These are phyloP conservation scores for Odonthalia washingtoniensis DNA, from an alignment of 31 red algal genomes.

Conservation along the genomic window DNA sequence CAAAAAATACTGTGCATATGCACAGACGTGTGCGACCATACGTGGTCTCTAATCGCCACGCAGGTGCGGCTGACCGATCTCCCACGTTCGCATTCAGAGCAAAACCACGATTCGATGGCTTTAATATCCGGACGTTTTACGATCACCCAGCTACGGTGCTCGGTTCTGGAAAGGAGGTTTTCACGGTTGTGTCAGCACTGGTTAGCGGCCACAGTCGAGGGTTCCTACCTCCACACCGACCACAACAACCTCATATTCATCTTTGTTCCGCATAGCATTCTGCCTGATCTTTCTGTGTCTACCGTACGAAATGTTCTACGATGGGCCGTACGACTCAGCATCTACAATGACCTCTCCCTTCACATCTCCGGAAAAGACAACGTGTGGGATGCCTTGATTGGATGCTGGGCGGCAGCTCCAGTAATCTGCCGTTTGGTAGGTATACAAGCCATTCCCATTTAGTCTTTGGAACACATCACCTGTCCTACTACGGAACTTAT, in stretches of 20 bases:
- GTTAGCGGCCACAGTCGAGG: no score
- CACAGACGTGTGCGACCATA: conserved; percentile 18
- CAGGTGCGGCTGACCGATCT: background rate
- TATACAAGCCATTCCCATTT: background rate
- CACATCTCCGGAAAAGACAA: background rate
- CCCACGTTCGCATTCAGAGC: background rate
- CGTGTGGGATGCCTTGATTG: background rate
- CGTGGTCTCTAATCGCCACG: conserved; percentile 34
- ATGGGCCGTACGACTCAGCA: background rate
- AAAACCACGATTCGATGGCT: background rate
- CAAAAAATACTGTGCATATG: conserved; percentile 1
- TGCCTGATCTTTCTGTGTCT: background rate
- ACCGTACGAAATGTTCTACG: background rate
- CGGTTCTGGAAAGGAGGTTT: background rate
- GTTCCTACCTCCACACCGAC: no score
- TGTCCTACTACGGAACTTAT: background rate
- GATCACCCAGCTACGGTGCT: background rate
- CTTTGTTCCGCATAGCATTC: background rate
- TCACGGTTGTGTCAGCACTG: background rate
- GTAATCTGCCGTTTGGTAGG: background rate
- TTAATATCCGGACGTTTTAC: background rate
- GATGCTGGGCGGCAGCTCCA: background rate
- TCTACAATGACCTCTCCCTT: background rate
- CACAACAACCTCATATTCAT: background rate
- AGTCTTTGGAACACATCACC: background rate